Evolutionary conservation across 345 rosid species (phyloP), one percentile per base, ranked within the genome.

Genomic region (Garcia nutans): DNA sequence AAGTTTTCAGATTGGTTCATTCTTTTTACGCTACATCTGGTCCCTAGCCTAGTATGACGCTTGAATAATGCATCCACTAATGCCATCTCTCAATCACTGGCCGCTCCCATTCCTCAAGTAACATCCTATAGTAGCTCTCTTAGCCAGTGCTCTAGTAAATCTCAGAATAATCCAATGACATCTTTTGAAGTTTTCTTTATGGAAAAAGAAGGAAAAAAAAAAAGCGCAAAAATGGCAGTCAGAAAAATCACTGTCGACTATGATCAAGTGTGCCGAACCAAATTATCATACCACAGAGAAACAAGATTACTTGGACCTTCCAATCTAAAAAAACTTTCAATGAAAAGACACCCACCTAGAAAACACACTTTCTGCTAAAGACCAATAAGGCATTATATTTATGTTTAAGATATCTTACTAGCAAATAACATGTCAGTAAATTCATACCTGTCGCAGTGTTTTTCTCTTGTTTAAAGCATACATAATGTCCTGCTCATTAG

Each of bases 401-500:
- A 42, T 13, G 42, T 37, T 37, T 4, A 22, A 13, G 12, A 59
- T 16, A 11, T 33, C 26, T 33, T 10, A 41, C 19, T 23, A 71
- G 50, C 10, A 9, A 49, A 5, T 2, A 10, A 50, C 13, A 50
- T 50, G 3, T 50, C 52, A 76, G 63, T 59, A 60, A 79, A 78
- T 80, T 58, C 68, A 74, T 85, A 93, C 99, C 97, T 96, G 92
- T 49, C 98, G 83, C 78, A 96, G 87, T 68, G 85, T 85, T 80
- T 82, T 92, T 73, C 97, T 92, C 73, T 88, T 88, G 80, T 84
- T 82, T 81, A 96, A 89, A 66, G 93, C 97, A 86, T 90, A 90
- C 42, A 79, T 58, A 67, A 83, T 83, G 80, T 86, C 88, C 78
- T 87, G 87, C 65, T 90, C 92, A 57, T 86, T 87, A 80, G 78